Base-by-base conservation (phyloP, 371 early-diverging fungal species). In the Sporodiniella umbellata region DNA sequence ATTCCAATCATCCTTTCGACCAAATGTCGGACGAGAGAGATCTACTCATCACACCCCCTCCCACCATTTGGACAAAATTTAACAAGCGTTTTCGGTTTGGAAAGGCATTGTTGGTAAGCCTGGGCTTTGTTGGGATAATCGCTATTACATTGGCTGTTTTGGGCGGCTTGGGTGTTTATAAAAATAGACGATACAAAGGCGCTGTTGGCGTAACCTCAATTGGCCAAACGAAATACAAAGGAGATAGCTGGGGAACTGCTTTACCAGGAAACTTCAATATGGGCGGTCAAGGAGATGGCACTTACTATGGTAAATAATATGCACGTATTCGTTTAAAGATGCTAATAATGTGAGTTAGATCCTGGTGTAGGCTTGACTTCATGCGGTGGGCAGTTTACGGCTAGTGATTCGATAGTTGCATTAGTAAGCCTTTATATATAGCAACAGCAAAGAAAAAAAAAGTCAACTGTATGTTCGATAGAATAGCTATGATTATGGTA, bases 291-390 rank as follows among this genome's bases (percentile, higher is more conserved):
- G 75, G 75, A 0, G 75, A 75, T 50, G 75, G 72, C 14, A 75
- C 75, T 10, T 75, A 75, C 42, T 75, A 75, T 37, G 74, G 74
- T 65, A 61, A 35, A 15, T 35, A n/a, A n/a, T n/a, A n/a, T n/a
- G 11, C 45, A 8, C 30, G 22, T 15, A 22, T 17, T n/a, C n/a
- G n/a, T n/a, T n/a, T n/a, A n/a, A n/a, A n/a, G n/a, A n/a, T n/a
- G n/a, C n/a, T n/a, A n/a, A n/a, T n/a, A n/a, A n/a, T 38, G 6
- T 33, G n/a, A 0, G 4, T 48, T 47, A 72, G 74, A 74, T 58
- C 74, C 74, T 39, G 70, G 74, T 14, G 65, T 75, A 12, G 75
- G 75, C 4, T 19, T 62, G 4, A 60, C 69, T 1, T 53, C 75
- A 15, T 75, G 75, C 50, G 75, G 75, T 8, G 63, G 62, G 4